Conservation (phyloP, 768 basidiomycete species). For the Russula griseocarnosa region DNA sequence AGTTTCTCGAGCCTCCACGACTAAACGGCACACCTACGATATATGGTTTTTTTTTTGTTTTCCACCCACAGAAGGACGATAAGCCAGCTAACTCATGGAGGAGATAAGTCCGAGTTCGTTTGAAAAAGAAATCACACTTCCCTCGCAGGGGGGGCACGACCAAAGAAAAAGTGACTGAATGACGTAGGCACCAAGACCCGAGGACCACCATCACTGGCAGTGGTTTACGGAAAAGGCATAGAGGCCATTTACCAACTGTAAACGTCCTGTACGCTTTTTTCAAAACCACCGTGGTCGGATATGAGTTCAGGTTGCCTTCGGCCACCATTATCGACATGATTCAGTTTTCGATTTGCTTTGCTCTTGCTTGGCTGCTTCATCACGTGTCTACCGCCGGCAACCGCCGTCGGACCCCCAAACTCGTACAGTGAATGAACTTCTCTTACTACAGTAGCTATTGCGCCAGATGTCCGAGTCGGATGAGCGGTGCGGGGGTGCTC, state of each 20-base stretch:
- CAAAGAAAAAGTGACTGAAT: not conserved
- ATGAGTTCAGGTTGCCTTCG: not conserved
- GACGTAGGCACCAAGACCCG: not conserved
- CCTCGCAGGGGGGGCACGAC: not conserved
- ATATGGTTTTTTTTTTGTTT: no score
- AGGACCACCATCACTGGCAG: not conserved
- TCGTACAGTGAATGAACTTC: no score
- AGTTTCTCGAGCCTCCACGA: no score
- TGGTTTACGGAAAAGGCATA: not conserved
- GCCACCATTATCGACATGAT: not conserved
- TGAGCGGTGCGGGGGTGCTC: constrained; percentile 54
- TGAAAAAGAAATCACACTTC: not conserved
- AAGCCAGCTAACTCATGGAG: no score
- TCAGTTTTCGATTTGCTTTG: not conserved
- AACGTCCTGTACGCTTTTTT: not conserved
- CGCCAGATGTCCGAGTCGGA: constrained; percentile 64
- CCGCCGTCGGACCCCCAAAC: no score
- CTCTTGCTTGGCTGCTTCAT: not conserved
- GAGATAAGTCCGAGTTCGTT: no score
- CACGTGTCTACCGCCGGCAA: not conserved
- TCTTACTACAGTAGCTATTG: no score
- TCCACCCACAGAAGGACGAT: no score
- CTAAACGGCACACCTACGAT: no score
- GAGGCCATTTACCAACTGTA: not conserved
- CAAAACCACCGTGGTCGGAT: not conserved